Percentiles rank a stretch among this genome's conserved stretches.
Conservation (phyloP, 768 basidiomycete species). For the Lactarius hengduanensis region DNA sequence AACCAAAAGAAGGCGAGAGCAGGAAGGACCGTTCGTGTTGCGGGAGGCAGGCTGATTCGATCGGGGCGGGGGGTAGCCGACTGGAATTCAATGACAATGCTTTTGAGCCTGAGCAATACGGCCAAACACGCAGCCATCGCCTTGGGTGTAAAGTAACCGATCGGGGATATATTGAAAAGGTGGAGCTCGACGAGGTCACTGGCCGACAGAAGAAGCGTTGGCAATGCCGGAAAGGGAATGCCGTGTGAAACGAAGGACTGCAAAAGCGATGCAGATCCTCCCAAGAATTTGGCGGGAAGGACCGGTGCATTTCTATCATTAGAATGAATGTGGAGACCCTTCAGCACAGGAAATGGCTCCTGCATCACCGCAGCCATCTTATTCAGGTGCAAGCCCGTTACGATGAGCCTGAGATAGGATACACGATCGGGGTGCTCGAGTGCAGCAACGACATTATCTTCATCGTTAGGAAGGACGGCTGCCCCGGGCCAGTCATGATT, state of each 20-base stretch:
- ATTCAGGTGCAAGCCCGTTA: not conserved
- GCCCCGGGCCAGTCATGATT: too few species aligned
- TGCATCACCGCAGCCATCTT: not conserved
- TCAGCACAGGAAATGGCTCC: not conserved
- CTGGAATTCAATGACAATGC: not conserved
- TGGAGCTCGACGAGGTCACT: not conserved
- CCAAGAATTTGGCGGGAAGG: not conserved
- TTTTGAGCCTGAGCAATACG: not conserved
- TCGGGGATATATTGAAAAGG: not conserved
- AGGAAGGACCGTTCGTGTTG: not conserved
- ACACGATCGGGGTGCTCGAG: not conserved
- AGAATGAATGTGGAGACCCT: not conserved
- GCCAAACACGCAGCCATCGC: not conserved
- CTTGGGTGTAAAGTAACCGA: not conserved
- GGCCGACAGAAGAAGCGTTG: not conserved
- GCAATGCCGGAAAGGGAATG: not conserved
- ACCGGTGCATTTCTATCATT: not conserved
- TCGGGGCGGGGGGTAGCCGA: not conserved
- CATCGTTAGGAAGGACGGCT: too few species aligned
- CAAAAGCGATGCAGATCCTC: not conserved
- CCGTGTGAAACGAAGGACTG: not conserved
- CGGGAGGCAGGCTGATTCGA: not conserved
- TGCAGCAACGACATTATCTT: not conserved
- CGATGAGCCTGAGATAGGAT: not conserved
- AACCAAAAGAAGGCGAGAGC: not conserved